Evolutionary conservation across 441 rosid species (phyloP).

Genomic region (Viola pubescens): DNA sequence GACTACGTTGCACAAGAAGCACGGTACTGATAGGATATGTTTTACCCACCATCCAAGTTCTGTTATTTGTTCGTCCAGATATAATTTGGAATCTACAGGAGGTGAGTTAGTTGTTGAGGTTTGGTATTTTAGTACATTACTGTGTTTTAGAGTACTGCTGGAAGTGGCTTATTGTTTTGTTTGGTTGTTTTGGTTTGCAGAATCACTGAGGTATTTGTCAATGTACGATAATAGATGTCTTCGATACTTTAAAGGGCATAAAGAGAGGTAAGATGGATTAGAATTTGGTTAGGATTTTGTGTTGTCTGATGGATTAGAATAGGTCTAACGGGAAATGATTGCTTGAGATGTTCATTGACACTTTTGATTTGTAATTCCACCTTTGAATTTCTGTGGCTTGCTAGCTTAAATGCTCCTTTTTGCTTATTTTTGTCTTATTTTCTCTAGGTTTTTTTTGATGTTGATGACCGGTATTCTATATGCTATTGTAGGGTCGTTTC

Average conservation of each 20-base stretch:
- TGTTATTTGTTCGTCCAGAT: constrained; percentile 76
- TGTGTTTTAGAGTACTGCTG: no score
- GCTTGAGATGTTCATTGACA: neutral
- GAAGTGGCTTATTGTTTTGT: neutral
- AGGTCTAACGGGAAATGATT: neutral
- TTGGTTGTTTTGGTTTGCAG: constrained; percentile 31
- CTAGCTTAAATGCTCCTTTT: neutral
- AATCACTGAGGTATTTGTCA: constrained; percentile 76
- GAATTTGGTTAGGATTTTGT: neutral
- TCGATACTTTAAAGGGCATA: constrained; percentile 96
- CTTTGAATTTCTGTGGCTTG: neutral
- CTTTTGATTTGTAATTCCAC: neutral
- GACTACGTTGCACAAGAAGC: constrained; percentile 89
- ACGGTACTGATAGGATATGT: constrained; percentile 86
- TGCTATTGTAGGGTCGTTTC: constrained; percentile 69
- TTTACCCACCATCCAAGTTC: constrained; percentile 95
- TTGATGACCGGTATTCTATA: neutral
- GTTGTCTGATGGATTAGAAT: neutral
- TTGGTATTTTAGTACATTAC: no score
- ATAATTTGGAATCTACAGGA: constrained; percentile 68
- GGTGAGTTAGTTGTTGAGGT: constrained; percentile 34
- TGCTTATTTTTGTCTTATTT: neutral
- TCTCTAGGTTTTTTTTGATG: no score
- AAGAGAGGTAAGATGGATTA: constrained; percentile 50
- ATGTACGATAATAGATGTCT: constrained; percentile 92